Conservation (phyloP, 257 asterid species). For the Solanum okadae region DNA sequence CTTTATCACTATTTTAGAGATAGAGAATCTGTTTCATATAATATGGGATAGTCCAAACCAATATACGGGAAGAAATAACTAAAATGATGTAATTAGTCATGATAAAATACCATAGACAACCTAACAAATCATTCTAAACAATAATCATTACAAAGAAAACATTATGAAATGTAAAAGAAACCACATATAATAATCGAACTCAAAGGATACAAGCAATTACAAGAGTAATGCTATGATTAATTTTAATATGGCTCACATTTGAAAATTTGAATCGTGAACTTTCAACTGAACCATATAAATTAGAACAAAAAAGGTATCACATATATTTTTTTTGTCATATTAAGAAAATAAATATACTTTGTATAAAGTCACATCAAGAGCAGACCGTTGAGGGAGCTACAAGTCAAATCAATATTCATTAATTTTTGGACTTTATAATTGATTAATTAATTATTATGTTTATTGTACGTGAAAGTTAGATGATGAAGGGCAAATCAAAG, state of each 20-base stretch:
- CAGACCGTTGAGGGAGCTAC: not conserved
- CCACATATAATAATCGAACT: not conserved
- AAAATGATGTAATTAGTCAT: not conserved
- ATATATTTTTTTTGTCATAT: not conserved
- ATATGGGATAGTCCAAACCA: no score
- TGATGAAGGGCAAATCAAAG: not conserved
- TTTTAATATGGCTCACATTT: no score
- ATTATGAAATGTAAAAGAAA: no score
- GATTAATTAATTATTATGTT: not conserved
- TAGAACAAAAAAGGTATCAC: not conserved
- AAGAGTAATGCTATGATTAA: no score
- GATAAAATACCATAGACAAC: not conserved
- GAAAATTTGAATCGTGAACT: no score
- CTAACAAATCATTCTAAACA: not conserved
- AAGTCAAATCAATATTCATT: not conserved
- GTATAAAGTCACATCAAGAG: not conserved
- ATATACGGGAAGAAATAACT: no score
- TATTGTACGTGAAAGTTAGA: not conserved
- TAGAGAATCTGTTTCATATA: no score
- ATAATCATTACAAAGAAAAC: no score
- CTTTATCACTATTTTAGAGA: rapidly evolving
- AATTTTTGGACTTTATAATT: not conserved
- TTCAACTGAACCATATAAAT: not conserved
- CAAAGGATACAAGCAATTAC: not conserved
- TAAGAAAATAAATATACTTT: not conserved